Conservation (phyloP, 108 stramenopile species). For the Chaetoceros tenuissimus region DNA sequence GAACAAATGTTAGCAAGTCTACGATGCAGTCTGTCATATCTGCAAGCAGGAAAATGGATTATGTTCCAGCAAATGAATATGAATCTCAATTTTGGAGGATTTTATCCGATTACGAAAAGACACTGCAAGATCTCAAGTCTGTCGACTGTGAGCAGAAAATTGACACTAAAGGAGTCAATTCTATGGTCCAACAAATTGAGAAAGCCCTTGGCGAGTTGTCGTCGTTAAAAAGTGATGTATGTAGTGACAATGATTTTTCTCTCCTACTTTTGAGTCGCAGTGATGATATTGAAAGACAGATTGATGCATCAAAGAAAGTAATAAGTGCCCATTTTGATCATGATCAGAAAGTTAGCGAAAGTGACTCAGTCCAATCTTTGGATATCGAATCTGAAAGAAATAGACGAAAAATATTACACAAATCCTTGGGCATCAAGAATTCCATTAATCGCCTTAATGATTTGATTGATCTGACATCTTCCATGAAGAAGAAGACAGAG, state of each 20-base stretch:
- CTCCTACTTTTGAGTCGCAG: conserved; percentile 18
- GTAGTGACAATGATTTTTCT: background rate
- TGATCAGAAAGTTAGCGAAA: background rate
- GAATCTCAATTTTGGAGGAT: background rate
- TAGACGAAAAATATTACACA: conserved; percentile 42
- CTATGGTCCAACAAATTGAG: no score
- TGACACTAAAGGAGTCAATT: no score
- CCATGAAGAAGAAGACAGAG: no score
- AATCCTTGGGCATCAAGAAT: no score
- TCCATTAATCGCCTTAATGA: no score
- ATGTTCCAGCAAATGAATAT: background rate
- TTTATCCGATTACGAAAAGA: background rate
- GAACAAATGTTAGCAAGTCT: conserved; percentile 10
- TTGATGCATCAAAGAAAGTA: conserved; percentile 17
- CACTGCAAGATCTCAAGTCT: background rate
- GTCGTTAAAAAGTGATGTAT: no score
- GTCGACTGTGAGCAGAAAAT: no score
- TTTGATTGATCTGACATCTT: no score
- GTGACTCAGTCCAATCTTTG: conserved; percentile 30
- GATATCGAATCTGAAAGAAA: conserved; percentile 53
- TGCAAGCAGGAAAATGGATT: no score
- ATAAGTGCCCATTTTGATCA: conserved; percentile 20
- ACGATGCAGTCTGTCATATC: background rate
- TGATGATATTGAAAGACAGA: conserved; percentile 36
- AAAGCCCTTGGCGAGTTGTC: no score